Percentiles rank a stretch among this genome's conserved stretches.
These are phyloP conservation scores for Citrus maxima DNA, from an alignment of 345 rosid genomes.

Conservation along the genomic window DNA sequence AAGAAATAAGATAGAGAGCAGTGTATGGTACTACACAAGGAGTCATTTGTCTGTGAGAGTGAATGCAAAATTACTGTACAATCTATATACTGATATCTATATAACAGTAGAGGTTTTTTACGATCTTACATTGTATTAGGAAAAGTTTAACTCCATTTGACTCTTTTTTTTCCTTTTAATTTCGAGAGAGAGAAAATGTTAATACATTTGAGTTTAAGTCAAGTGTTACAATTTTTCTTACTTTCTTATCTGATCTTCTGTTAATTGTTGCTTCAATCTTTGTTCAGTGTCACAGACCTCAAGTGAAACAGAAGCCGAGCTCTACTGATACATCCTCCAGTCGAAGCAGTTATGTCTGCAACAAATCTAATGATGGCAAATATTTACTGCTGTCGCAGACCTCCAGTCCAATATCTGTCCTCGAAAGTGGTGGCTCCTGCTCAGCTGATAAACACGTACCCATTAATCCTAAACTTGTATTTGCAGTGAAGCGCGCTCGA, in stretches of 20 bases:
- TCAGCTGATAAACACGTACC: constrained; percentile 37
- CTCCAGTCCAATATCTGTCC: constrained; percentile 74
- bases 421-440: constrained; percentile 64
- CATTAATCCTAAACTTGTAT: constrained; percentile 24
- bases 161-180: background rate
- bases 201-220: background rate
- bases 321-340: constrained; percentile 37
- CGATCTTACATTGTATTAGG: background rate
- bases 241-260: constrained; percentile 4
- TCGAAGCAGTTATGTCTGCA: constrained; percentile 22
- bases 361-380: constrained; percentile 37
- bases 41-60: background rate
- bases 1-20: background rate
- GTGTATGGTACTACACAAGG: background rate
- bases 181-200: background rate
- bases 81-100: background rate
- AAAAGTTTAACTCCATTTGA: background rate
- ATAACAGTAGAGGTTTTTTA: background rate
- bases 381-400: constrained; percentile 41
- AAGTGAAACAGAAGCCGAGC: constrained; percentile 32
- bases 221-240: background rate
- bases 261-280: constrained; percentile 1
- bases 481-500: constrained; percentile 63
- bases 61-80: background rate
- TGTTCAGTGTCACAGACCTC: constrained; percentile 31